Evolutionary conservation across 345 rosid genomes (phyloP), one percentile per base, ranked within the genome.

Genomic region (Citrus reticulata): DNA sequence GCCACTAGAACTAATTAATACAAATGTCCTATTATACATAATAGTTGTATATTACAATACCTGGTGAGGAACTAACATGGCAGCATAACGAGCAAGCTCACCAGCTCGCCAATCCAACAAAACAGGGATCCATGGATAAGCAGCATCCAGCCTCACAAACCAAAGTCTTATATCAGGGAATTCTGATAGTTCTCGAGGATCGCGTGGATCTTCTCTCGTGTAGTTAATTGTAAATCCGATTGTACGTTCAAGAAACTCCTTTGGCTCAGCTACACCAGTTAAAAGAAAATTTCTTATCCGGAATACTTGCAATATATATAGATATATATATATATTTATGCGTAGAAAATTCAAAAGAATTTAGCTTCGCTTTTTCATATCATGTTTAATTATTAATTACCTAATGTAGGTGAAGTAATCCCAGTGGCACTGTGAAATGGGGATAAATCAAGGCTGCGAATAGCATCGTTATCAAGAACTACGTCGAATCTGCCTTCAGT

Each of bases 41-140:
- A 46, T 46, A 46, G 14, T 46, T 46, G 51, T 46, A 46, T 3
- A 13, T 46, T 46, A 46, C 51, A 3, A 13, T 46, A 91, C 92
- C 92, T 95, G 95, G 82, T 93, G 98, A 49, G 95, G 98, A 69
- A 95, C 96, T 34, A 95, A 77, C 93, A 91, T 90, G 68, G 95
- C 95, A 6, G 93, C 90, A 70, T 90, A 95, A 16, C 98, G 92
- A 75, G 99, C 97, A 54, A 95, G 90, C 78, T 95, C 96, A 4
- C 99, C 99, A 0, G 93, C 97, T 84, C 97, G 84, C 97, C 96
- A 93, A 79, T 93, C 97, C 60, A 93, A 77, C 74, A 95, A 79
- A 11, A 92, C 90, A 39, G 96, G 99, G 29, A 95, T 82, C 98
- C 97, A 95, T 0, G 98, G 98, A 83, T 91, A 93, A 55, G 79